These are phyloP conservation scores for Delitschia confertaspora DNA, from an alignment of 495 filamentous ascomycete species.

Conservation along the genomic window DNA sequence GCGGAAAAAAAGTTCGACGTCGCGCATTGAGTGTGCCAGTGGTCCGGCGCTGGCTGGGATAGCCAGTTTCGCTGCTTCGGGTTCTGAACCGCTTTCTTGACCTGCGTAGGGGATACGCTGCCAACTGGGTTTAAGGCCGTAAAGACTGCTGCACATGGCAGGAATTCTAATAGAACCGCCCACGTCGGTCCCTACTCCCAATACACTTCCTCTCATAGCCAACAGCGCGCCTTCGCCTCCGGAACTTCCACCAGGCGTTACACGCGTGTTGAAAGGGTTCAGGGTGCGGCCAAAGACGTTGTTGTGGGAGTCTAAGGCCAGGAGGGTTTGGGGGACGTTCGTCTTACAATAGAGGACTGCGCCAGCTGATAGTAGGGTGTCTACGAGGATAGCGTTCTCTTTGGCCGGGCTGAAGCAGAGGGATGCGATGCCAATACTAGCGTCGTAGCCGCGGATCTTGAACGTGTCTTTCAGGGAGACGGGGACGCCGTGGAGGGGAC, in stretches of 20 bases:
- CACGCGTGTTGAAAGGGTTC: conserved; percentile 32
- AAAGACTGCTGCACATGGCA: conserved; percentile 54
- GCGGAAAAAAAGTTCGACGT: conserved; percentile 35
- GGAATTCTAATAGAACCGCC: conserved; percentile 64
- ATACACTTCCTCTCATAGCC: conserved; percentile 31
- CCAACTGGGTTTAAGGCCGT: conserved; percentile 47
- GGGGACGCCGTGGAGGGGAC: conserved; percentile 37
- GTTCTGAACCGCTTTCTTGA: conserved; percentile 36
- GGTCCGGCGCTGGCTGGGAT: conserved; percentile 36
- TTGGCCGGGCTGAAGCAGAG: conserved; percentile 31
- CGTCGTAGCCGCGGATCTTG: conserved; percentile 33
- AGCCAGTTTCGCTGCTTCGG: conserved; percentile 23
- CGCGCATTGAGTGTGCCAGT: conserved; percentile 30
- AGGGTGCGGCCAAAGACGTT: conserved; percentile 38
- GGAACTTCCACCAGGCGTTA: conserved; percentile 49
- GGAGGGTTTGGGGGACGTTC: conserved; percentile 39
- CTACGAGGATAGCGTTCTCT: conserved; percentile 29
- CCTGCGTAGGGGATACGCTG: conserved; percentile 49
- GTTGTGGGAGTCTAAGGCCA: conserved; percentile 37
- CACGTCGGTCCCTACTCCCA: conserved; percentile 54
- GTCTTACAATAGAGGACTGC: conserved; percentile 42
- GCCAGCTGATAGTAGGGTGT: conserved; percentile 31
- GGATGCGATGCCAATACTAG: conserved; percentile 31
- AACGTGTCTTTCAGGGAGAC: conserved; percentile 38
- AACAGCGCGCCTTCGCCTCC: conserved; percentile 48